Evolutionary conservation across 768 basidiomycete species (phyloP).

Genomic region (Candolleomyces eurysporus): DNA sequence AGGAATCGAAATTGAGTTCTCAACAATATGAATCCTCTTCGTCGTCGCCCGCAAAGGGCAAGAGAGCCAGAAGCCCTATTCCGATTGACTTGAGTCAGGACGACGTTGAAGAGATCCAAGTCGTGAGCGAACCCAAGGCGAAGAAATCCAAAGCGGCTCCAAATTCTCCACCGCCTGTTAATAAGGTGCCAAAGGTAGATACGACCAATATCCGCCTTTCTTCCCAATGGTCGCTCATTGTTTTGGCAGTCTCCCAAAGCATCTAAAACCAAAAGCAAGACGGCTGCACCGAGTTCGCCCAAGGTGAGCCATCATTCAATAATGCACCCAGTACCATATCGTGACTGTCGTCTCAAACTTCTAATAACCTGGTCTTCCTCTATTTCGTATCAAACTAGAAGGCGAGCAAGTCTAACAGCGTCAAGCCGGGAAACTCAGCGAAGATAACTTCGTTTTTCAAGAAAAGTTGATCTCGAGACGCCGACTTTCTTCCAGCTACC

Average conservation of each 20-base stretch:
- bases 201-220: too few relatives aligned
- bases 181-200: too few relatives aligned
- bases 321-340: too few relatives aligned
- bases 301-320: background rate
- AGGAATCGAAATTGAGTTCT: background rate
- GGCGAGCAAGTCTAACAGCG: background rate
- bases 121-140: background rate
- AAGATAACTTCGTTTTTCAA: slow-evolving; percentile 12
- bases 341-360: background rate
- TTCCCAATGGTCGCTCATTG: too few relatives aligned
- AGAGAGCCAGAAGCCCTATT: background rate
- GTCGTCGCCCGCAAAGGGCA: background rate
- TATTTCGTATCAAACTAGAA: background rate
- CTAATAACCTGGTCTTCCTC: too few relatives aligned
- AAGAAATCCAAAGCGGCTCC: background rate
- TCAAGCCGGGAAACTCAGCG: background rate
- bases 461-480: background rate
- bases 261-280: background rate
- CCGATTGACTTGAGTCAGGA: background rate
- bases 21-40: background rate
- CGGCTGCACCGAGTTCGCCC: background rate
- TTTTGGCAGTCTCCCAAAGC: background rate
- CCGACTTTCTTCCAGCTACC: too few relatives aligned
- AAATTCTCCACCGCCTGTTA: too few relatives aligned
- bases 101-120: background rate